Percentiles rank a stretch among this genome's conserved stretches.
Conservation (phyloP, 345 rosid genomes). For the Abelmoschus esculentus region DNA sequence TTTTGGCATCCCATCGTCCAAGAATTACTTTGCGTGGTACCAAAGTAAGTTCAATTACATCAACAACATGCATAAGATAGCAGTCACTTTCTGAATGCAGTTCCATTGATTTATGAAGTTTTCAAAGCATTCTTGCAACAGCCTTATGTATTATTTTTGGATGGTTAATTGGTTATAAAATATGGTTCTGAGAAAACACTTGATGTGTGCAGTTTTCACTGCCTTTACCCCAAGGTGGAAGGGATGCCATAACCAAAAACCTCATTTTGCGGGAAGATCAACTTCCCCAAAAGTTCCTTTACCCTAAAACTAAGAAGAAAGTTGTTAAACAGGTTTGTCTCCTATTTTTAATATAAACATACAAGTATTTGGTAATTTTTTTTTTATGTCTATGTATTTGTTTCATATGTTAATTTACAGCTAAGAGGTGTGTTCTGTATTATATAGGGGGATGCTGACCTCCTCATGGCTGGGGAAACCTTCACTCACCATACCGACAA, state of each 20-base stretch:
- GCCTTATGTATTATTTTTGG: no score
- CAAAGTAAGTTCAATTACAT: slow-evolving; percentile 39
- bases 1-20: slow-evolving; percentile 56
- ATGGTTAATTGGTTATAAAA: no score
- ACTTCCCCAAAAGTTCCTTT: slow-evolving; percentile 72
- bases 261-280: slow-evolving; percentile 85
- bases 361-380: background rate
- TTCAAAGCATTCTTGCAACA: no score
- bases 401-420: background rate
- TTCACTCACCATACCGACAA: slow-evolving; percentile 57
- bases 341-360: background rate
- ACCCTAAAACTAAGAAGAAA: slow-evolving; percentile 87
- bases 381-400: background rate
- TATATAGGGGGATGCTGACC: slow-evolving; percentile 62
- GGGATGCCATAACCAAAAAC: slow-evolving; percentile 79
- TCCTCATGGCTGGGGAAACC: slow-evolving; percentile 40
- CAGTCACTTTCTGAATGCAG: no score
- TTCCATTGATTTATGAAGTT: no score
- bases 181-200: no score
- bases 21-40: slow-evolving; percentile 72
- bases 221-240: slow-evolving; percentile 89
- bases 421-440: slow-evolving; percentile 1
- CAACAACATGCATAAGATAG: no score
- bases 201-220: slow-evolving; percentile 53
- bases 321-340: slow-evolving; percentile 39